These are phyloP conservation scores for Marchantia polymorpha DNA, from an alignment of 225 moss, liverwort and hornwort species.

Conservation along the genomic window DNA sequence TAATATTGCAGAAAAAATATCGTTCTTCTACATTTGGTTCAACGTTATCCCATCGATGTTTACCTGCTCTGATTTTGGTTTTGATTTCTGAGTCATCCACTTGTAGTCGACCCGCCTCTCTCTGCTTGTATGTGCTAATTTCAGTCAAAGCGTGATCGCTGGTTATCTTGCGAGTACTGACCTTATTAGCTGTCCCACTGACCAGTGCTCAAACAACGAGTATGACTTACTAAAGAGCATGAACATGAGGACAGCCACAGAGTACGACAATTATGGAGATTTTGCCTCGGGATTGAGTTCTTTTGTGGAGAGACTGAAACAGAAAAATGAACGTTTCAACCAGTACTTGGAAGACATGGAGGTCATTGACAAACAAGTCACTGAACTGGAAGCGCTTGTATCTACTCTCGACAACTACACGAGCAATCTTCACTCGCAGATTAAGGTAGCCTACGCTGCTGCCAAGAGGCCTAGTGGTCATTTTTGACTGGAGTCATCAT, in stretches of 20 bases:
- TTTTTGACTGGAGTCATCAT: not conserved
- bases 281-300: slow-evolving; percentile 73
- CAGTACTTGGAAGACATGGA: slow-evolving; percentile 62
- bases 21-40: no score
- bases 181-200: not conserved
- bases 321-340: slow-evolving; percentile 63
- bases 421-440: slow-evolving; percentile 58
- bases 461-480: slow-evolving; percentile 22
- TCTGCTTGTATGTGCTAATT: no score
- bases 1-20: no score
- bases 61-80: no score
- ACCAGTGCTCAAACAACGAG: slow-evolving; percentile 66
- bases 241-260: slow-evolving; percentile 71
- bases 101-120: no score
- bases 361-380: slow-evolving; percentile 73
- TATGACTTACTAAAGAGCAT: slow-evolving; percentile 76
- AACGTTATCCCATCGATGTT: no score
- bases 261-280: slow-evolving; percentile 77
- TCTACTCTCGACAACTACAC: slow-evolving; percentile 77
- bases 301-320: slow-evolving; percentile 72
- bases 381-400: slow-evolving; percentile 79
- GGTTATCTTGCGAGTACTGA: not conserved
- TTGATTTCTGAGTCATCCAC: no score
- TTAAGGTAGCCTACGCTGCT: slow-evolving; percentile 49
- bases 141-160: no score